Evolutionary conservation across 495 filamentous ascomycete species (phyloP).

Genomic region (Hypoxylon perforatum): DNA sequence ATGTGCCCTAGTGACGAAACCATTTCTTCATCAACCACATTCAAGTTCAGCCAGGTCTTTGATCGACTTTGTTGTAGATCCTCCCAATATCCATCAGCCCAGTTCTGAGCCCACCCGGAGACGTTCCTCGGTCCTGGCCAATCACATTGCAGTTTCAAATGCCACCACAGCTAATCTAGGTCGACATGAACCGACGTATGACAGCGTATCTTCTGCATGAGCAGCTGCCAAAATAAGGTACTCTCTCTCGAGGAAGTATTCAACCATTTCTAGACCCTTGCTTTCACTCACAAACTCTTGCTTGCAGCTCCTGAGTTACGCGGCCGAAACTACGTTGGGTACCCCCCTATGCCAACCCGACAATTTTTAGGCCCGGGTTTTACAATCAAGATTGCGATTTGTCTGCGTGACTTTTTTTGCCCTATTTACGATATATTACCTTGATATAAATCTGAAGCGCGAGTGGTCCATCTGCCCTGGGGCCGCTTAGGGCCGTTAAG

Average conservation of each 20-base stretch:
- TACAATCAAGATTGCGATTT: slow-evolving; percentile 23
- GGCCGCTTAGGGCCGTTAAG: neutral
- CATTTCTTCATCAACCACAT: slow-evolving; percentile 22
- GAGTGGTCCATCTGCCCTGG: slow-evolving; percentile 36
- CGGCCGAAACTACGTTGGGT: slow-evolving; percentile 33
- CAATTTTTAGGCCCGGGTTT: slow-evolving; percentile 8
- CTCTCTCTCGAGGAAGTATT: slow-evolving; percentile 22
- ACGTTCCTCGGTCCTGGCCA: slow-evolving; percentile 20
- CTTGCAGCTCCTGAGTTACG: slow-evolving; percentile 24
- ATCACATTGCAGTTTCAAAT: slow-evolving; percentile 30
- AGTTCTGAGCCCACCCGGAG: slow-evolving; percentile 29
- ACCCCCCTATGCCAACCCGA: slow-evolving; percentile 29
- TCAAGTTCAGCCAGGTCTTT: slow-evolving; percentile 29
- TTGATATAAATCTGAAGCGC: slow-evolving; percentile 45
- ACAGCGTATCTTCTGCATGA: slow-evolving; percentile 35
- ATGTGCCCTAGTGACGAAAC: slow-evolving; percentile 29
- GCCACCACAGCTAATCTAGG: slow-evolving; percentile 30
- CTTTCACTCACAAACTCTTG: slow-evolving; percentile 11
- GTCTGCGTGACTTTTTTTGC: slow-evolving; percentile 51
- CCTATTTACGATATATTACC: slow-evolving; percentile 50
- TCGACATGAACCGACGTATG: slow-evolving; percentile 30
- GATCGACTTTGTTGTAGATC: slow-evolving; percentile 38
- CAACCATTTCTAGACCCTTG: slow-evolving; percentile 24
- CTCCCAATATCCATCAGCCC: slow-evolving; percentile 39
- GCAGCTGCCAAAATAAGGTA: slow-evolving; percentile 39